Percentiles rank a stretch among this genome's conserved stretches.
Evolutionary conservation across 2,329 filamentous ascomycete genomes (phyloP).

Genomic region (Alternaria burnsii): DNA sequence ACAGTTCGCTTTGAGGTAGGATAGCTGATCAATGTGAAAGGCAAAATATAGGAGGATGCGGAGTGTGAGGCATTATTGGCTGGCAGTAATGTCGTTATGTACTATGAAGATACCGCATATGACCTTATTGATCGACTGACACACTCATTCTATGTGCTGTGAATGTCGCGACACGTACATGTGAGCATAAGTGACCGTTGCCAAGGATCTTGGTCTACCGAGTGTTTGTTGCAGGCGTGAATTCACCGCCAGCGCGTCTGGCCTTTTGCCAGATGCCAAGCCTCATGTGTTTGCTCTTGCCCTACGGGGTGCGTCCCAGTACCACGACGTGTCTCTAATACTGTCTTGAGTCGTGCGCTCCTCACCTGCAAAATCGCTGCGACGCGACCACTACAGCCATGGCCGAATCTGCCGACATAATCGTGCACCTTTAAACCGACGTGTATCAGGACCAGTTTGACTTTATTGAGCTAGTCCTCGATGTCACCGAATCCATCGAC

Average conservation of each 20-base stretch:
- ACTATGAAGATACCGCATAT: too few relatives aligned
- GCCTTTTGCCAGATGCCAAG: not conserved
- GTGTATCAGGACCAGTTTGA: conserved; percentile 1
- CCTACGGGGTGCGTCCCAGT: not conserved
- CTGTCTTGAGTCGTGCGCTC: not conserved
- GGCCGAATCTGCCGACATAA: accelerated
- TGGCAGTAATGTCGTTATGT: too few relatives aligned
- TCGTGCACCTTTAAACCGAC: not conserved
- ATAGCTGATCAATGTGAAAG: too few relatives aligned
- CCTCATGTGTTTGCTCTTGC: not conserved
- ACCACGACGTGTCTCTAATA: not conserved
- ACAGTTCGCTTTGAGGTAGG: too few relatives aligned
- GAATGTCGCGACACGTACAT: not conserved
- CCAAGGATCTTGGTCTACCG: not conserved
- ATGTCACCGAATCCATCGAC: not conserved
- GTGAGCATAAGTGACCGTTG: not conserved
- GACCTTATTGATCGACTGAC: not conserved
- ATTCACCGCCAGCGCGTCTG: not conserved
- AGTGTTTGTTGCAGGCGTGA: not conserved
- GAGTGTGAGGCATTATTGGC: too few relatives aligned
- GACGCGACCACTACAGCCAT: not conserved
- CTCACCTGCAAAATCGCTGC: not conserved
- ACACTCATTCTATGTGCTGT: not conserved
- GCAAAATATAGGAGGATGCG: too few relatives aligned
- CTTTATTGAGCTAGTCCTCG: not conserved